Evolutionary conservation across 1,284 basidiomycete genomes (phyloP).

Genomic region (Coniferiporia weirii): DNA sequence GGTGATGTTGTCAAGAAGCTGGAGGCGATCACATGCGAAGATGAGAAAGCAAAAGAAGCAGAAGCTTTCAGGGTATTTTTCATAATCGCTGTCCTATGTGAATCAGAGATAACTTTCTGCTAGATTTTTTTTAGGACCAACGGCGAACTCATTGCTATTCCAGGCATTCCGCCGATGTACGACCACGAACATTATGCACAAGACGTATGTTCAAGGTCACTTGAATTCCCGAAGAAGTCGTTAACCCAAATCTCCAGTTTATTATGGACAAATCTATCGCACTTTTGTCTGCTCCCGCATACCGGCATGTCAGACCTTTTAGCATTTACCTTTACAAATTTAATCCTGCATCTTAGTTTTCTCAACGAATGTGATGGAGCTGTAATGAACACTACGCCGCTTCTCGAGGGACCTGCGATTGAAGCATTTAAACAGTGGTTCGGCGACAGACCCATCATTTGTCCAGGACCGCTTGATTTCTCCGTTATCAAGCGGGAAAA

Average conservation of each 20-base stretch:
- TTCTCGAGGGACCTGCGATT: neutral
- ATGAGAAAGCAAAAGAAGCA: neutral
- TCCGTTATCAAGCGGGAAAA: conserved; percentile 2
- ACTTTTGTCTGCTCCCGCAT: neutral
- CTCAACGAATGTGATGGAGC: conserved; percentile 9
- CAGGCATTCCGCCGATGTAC: conserved; percentile 8
- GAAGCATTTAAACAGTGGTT: conserved; percentile 4
- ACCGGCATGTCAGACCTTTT: neutral
- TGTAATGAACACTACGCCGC: neutral
- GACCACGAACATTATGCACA: neutral
- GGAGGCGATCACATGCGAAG: neutral
- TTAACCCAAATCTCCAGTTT: neutral
- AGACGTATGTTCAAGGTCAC: neutral
- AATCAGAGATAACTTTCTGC: neutral
- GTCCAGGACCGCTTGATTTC: neutral
- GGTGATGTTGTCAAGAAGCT: conserved; percentile 7
- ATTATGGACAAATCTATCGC: neutral
- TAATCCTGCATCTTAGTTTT: neutral
- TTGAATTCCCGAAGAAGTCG: neutral
- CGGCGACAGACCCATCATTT: neutral
- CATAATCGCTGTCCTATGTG: too few relatives aligned
- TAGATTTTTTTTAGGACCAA: neutral
- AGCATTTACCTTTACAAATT: neutral
- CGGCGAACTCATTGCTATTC: neutral
- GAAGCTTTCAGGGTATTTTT: conserved; percentile 1